Conservation (phyloP, 2,329 filamentous ascomycete genomes). For the Hypoxylon sp. region DNA sequence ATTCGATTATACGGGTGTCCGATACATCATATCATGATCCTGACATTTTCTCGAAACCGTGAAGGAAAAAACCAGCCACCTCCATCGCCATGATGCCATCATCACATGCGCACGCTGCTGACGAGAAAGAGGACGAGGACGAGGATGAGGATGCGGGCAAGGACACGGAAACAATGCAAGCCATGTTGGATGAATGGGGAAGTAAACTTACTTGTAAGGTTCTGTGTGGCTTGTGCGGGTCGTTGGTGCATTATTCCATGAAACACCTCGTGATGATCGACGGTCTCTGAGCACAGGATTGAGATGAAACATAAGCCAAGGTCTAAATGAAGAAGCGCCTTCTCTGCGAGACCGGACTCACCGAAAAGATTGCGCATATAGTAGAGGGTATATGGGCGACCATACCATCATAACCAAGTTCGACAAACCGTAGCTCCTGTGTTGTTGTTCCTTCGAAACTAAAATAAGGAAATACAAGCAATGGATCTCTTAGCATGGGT, state of each 20-base stretch:
- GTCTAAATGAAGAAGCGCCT: constrained; percentile 31
- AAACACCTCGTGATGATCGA: constrained; percentile 44
- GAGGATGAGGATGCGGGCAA: constrained; percentile 3
- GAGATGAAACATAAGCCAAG: constrained; percentile 40
- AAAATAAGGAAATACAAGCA: neutral
- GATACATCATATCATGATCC: constrained; percentile 29
- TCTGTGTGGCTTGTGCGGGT: constrained; percentile 23
- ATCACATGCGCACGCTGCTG: constrained; percentile 12
- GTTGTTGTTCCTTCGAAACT: constrained; percentile 6
- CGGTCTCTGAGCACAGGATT: constrained; percentile 32
- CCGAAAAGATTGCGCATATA: constrained; percentile 11
- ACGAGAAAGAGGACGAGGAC: neutral
- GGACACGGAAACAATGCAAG: neutral
- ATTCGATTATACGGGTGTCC: constrained; percentile 2
- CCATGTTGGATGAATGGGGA: constrained; percentile 19
- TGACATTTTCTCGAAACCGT: constrained; percentile 20
- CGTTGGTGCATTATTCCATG: constrained; percentile 37
- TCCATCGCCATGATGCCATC: constrained; percentile 1
- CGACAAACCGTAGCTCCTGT: constrained; percentile 9
- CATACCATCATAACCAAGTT: constrained; percentile 19
- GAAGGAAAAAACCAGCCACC: constrained; percentile 7
- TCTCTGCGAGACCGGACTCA: constrained; percentile 19
- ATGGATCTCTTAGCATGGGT: neutral
- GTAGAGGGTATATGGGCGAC: constrained; percentile 13
- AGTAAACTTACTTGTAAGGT: constrained; percentile 9